Evolutionary conservation across 768 basidiomycete genomes (phyloP), one percentile per base, ranked within the genome.

Genomic region (Trametes elegans): DNA sequence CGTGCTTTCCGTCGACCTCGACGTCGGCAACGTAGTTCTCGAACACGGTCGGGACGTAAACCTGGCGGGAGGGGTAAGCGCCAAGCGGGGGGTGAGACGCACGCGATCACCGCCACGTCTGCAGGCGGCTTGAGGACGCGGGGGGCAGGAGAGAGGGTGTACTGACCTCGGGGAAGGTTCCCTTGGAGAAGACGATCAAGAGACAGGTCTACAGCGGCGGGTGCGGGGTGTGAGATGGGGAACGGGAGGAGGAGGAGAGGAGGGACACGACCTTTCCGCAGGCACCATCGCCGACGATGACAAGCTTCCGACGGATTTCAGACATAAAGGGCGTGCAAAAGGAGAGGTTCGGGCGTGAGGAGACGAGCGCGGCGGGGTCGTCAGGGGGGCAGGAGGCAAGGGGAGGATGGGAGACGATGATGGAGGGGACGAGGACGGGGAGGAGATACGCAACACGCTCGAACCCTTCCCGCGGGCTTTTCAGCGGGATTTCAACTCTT

Each of bases 11-110:
- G 68, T 98, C 96, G 58, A 98, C 95, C 72, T 98, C 93, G 45
- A 98, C 94, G 72, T 98, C 95, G 64, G 96, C 96, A 52, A 97
- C 96, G 72, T 98, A 97, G 84, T 98, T 98, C 81, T 99, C 97
- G 65, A 98, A 99, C 47, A 99, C 97, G 55, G 97, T 99, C 45
- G 97, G 97, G 60, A 98, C 94, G 70, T 98, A 98, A 65, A 98
- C 97, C 96, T 98, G 63, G 7, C 28, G 47, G 36, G 24, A 36
- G 8, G 5, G 27, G 39, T 60, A 49, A 55, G 59, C 48, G 54
- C 57, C 53, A 49, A 14, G 42, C n/a, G n/a, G n/a, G n/a, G n/a
- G n/a, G n/a, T n/a, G 27, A 39, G 21, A 47, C 36, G 42, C 48
- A 55, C 48, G 50, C 46, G 58, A 49, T 39, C 40, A 40, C 35